A percentile compares a stretch with the other conserved stretches of the same genome.
phyloP scores from a whole-genome alignment of 805 yeast genomes.

The Cyberlindnera galapagoensis region DNA sequence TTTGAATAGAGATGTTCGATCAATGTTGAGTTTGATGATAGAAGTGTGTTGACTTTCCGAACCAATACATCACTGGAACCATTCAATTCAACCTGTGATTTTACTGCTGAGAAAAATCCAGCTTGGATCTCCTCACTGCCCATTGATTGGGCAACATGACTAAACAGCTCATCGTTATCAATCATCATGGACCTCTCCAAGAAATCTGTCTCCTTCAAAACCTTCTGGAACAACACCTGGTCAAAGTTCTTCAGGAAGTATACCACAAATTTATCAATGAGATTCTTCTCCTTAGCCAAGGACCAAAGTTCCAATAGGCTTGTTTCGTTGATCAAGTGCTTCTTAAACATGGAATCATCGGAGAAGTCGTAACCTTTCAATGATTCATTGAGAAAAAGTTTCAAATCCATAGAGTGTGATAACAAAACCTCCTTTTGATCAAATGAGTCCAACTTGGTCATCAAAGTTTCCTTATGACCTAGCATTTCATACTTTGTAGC shows the following conservation, averaged over 20 bases:
- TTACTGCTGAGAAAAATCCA: slow-evolving; percentile 9
- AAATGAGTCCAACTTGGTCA: slow-evolving; percentile 27
- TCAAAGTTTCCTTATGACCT: slow-evolving; percentile 21
- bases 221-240: slow-evolving; percentile 7
- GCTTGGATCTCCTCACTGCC: slow-evolving; percentile 3
- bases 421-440: slow-evolving; percentile 22
- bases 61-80: slow-evolving; percentile 6
- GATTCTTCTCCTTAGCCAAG: slow-evolving; percentile 17
- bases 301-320: slow-evolving; percentile 30
- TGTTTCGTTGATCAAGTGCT: slow-evolving; percentile 28
- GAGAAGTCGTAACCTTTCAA: slow-evolving; percentile 23
- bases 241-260: slow-evolving; percentile 18
- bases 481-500: slow-evolving; percentile 16
- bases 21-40: slow-evolving; percentile 12
- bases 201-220: slow-evolving; percentile 11
- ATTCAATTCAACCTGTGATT: neutral
- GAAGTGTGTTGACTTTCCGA: slow-evolving; percentile 8
- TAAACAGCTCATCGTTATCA: slow-evolving; percentile 5
- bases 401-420: slow-evolving; percentile 15
- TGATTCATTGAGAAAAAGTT: slow-evolving; percentile 18
- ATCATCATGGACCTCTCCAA: slow-evolving; percentile 12
- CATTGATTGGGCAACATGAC: slow-evolving; percentile 3
- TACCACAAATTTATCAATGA: slow-evolving; percentile 18
- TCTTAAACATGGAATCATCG: slow-evolving; percentile 24
- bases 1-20: neutral